phyloP scores from a whole-genome alignment of 2,329 filamentous ascomycete species.

The Rosellinia necatrix region DNA sequence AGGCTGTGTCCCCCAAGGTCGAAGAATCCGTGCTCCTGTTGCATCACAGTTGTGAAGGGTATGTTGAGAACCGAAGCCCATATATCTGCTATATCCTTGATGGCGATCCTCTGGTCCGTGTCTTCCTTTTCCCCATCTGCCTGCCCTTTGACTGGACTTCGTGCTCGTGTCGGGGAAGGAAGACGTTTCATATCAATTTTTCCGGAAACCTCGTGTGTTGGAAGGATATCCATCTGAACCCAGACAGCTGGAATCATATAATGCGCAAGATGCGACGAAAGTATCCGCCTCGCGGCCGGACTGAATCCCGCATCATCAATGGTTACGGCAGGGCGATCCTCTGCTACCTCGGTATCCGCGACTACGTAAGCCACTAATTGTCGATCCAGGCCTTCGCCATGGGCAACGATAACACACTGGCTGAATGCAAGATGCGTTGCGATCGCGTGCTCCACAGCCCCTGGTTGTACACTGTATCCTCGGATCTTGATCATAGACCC shows the following conservation, averaged over 20 bases:
- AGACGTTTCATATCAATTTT: conserved; percentile 76
- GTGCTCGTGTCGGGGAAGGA: conserved; percentile 65
- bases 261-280: conserved; percentile 71
- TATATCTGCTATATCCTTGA: conserved; percentile 69
- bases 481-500: conserved; percentile 82
- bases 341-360: conserved; percentile 62
- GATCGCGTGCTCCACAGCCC: conserved; percentile 76
- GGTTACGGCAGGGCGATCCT: conserved; percentile 63
- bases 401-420: conserved; percentile 72
- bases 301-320: conserved; percentile 75
- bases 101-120: conserved; percentile 65
- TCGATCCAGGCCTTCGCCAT: conserved; percentile 75
- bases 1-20: conserved; percentile 81
- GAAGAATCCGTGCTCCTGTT: conserved; percentile 75
- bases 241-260: conserved; percentile 84
- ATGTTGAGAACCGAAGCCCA: conserved; percentile 75
- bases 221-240: conserved; percentile 72
- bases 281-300: conserved; percentile 66
- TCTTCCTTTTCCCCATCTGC: conserved; percentile 48
- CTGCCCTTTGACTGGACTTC: conserved; percentile 45
- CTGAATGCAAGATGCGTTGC: conserved; percentile 71
- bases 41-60: conserved; percentile 63
- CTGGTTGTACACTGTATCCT: conserved; percentile 77
- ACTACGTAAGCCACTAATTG: conserved; percentile 80
- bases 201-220: conserved; percentile 78